phyloP scores from a whole-genome alignment of 2,329 filamentous ascomycete genomes.

The Neospermospora avenae region DNA sequence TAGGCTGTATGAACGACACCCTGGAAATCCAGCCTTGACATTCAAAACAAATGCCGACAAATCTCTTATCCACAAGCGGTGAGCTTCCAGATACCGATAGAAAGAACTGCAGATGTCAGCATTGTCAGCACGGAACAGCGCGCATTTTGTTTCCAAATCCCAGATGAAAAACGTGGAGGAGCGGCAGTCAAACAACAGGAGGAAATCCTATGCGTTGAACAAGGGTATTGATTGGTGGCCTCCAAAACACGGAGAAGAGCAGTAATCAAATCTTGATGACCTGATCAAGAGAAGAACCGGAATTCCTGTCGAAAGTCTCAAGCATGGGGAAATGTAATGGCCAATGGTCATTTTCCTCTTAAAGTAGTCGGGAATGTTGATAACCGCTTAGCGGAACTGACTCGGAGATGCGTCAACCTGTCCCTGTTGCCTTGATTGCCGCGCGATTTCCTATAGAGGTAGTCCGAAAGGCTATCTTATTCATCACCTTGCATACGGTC shows the following conservation, averaged over 20 bases:
- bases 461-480: not conserved
- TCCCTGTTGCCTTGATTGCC: not conserved
- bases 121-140: not conserved
- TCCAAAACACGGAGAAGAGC: not conserved
- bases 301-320: not conserved
- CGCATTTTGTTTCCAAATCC: not conserved
- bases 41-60: too few species aligned
- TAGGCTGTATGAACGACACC: too few species aligned
- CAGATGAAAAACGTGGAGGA: not conserved
- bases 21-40: too few species aligned
- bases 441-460: not conserved
- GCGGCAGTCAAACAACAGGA: not conserved
- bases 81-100: not conserved
- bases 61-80: not conserved
- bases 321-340: not conserved
- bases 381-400: not conserved
- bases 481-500: not conserved
- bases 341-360: not conserved
- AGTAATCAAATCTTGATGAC: constrained; percentile 2
- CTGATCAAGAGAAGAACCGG: not conserved
- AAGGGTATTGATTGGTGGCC: not conserved
- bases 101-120: not conserved
- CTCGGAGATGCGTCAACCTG: not conserved
- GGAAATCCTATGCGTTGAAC: not conserved
- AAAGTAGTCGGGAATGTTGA: not conserved